Evolutionary conservation across 371 early-diverging fungal genomes (phyloP), one percentile per base, ranked within the genome.

Genomic region (Apophysomyces trapeziformis): DNA sequence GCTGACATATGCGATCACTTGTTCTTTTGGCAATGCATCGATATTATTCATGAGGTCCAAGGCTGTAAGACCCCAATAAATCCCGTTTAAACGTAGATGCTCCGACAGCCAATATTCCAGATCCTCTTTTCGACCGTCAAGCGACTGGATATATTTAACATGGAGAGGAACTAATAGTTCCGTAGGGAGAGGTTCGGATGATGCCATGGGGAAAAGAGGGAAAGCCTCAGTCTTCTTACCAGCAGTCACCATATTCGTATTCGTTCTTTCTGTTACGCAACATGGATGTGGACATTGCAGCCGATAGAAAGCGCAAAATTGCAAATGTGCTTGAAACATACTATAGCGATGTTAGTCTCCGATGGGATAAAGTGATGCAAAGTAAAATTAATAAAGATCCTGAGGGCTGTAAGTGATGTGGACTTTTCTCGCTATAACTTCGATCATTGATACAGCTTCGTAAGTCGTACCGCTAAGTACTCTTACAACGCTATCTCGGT

Each of bases 51-150:
- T 77, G 56, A 97, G 75, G 39, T 86, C 85, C 57, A 96, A 79
- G 0, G 96, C 91, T 0, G 95, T 96, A 0, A 95, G 68, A 0
- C 95, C 97, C 99, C 99, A 98, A 76, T 98, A 98, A 12, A 97
- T 82, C 26, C 96, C 96, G 63, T 91, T 96, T 18, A 99, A 72
- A 1, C 96, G 89, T 21, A 99, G 78, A 65, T 98, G 97, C 67
- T 95, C 96, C 0, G 95, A 89, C 57, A 94, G 71, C 95, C 95
- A 95, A 77, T 97, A 99, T 67, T 96, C 96, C 5, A 99, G 83
- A 54, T 88, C 89, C 60, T 95, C 92, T 63, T 93, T 89, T 74
- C 89, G 64, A 43, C 85, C 88, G 81, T 94, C 92, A 5, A 95
- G 81, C 6, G 83, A 84, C 59, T 90, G 81, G 38, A 95, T 92